Conservation (phyloP, 176 grass and related monocot species). For the Hyparrhenia diplandra region DNA sequence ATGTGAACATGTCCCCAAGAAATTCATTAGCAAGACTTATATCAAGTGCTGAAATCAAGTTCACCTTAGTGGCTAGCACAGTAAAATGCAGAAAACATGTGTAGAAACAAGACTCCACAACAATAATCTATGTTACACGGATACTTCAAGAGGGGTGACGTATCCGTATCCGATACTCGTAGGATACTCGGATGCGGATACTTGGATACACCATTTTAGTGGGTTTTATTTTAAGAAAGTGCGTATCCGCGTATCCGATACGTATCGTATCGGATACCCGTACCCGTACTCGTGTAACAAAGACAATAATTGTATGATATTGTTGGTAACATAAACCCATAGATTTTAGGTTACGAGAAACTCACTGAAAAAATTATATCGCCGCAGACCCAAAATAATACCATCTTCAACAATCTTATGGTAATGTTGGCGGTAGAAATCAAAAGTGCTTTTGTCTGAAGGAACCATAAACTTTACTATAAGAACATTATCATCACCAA, state of each 20-base stretch:
- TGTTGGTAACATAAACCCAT: background rate
- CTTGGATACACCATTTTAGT: no score
- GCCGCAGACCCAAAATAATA: slow-evolving; percentile 45
- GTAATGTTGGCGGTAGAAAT: slow-evolving; percentile 33
- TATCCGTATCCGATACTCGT: no score
- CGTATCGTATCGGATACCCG: no score
- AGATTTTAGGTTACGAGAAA: background rate
- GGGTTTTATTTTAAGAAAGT: no score
- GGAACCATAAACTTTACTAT: slow-evolving; percentile 53
- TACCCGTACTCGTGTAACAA: no score
- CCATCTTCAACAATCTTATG: slow-evolving; percentile 46
- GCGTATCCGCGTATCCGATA: no score
- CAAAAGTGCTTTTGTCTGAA: background rate
- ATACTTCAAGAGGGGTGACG: no score
- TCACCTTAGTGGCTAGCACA: background rate
- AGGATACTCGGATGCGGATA: no score
- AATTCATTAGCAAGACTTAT: background rate
- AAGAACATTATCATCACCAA: slow-evolving; percentile 77
- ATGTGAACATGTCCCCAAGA: background rate
- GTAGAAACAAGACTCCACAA: background rate
- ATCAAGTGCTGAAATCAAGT: background rate
- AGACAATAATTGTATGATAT: background rate
- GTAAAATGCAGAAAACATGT: background rate
- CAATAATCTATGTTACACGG: no score
- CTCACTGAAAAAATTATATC: slow-evolving; percentile 47